Base-by-base conservation (phyloP, 2,329 filamentous ascomycete genomes). In the Aspergillus sp. region DNA sequence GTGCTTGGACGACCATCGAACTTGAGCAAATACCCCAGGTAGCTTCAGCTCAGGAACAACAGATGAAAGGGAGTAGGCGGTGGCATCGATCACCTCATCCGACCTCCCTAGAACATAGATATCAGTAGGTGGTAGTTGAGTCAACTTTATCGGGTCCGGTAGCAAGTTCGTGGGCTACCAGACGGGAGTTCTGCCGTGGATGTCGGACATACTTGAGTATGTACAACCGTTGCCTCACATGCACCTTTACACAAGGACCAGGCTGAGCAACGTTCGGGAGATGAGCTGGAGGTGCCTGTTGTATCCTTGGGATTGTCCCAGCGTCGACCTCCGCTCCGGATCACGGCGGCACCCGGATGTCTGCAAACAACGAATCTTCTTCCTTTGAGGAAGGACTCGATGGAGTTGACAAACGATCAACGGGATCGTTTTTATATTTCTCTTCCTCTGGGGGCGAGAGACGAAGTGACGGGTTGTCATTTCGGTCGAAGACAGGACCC, bases 171-270 rank as follows among this genome's bases (percentile, higher is more conserved):
- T n/a, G 47, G 25, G 47, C 47, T 50, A 28, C n/a, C 25, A 19
- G 47, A 50, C 47, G 47, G 32, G 47, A 50, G 47, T 30, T 30
- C 9, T 17, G 23, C 47, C 47, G 25, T 30, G 47, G 13, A 5
- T 30, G 47, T 49, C 23, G 21, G 47, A 50, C 47, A 50, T 50
- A 30, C 8, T 55, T 19, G 28, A 55, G 39, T 36, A 58, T 63
- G 61, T 63, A 60, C 61, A 45, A 63, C 60, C 38, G 39, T 59
- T 52, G 56, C 60, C 47, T 59, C 57, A 49, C 57, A 45, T 50
- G 47, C 25, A 15, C 25, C 47, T 50, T 30, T 50, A 50, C 38
- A 39, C 51, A 54, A 41, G 51, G 51, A n/a, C 32, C 25, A 38
- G 30, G 21, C 25, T 50, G 47, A 50, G 47, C 47, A 50, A 50